phyloP scores from a whole-genome alignment of 2,329 filamentous ascomycete species.

The Pestalotiopsis sp. region DNA sequence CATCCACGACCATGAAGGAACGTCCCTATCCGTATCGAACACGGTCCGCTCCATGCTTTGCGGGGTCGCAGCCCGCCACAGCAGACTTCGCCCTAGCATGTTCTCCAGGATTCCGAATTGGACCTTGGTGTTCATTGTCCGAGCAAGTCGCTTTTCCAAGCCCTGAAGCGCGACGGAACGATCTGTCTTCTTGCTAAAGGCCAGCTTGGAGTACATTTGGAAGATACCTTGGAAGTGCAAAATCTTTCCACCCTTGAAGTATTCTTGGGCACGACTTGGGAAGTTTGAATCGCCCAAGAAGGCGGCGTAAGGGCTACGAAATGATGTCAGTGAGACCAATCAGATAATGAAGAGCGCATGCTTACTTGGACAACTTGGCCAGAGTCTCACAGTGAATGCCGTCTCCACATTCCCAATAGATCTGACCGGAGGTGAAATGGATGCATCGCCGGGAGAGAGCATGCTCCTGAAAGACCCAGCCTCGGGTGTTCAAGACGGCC shows the following conservation, averaged over 20 bases:
- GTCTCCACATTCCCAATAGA: slow-evolving; percentile 29
- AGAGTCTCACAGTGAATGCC: slow-evolving; percentile 16
- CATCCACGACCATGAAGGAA: slow-evolving; percentile 11
- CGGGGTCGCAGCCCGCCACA: slow-evolving; percentile 7
- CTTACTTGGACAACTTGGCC: slow-evolving; percentile 12
- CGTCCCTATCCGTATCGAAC: background rate
- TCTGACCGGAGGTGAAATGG: slow-evolving; percentile 28
- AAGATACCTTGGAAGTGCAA: slow-evolving; percentile 7
- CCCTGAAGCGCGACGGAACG: slow-evolving; percentile 14
- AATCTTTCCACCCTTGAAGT: slow-evolving; percentile 6
- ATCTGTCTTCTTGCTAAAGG: slow-evolving; percentile 11
- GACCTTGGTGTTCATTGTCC: background rate
- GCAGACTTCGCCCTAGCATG: slow-evolving; percentile 8
- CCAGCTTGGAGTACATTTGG: slow-evolving; percentile 10
- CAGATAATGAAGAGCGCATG: background rate
- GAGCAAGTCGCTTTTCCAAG: slow-evolving; percentile 10
- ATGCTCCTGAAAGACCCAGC: slow-evolving; percentile 31
- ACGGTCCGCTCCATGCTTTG: background rate
- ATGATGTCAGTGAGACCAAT: background rate
- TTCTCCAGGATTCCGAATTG: slow-evolving; percentile 4
- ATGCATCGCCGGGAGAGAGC: slow-evolving; percentile 28
- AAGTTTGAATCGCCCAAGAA: slow-evolving; percentile 16
- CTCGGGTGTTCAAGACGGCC: slow-evolving; percentile 23
- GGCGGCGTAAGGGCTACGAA: slow-evolving; percentile 5
- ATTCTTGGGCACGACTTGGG: background rate